Evolutionary conservation across 352 stramenopile species (phyloP), one percentile per base, ranked within the genome.

Genomic region (Phytophthora uliginosa): DNA sequence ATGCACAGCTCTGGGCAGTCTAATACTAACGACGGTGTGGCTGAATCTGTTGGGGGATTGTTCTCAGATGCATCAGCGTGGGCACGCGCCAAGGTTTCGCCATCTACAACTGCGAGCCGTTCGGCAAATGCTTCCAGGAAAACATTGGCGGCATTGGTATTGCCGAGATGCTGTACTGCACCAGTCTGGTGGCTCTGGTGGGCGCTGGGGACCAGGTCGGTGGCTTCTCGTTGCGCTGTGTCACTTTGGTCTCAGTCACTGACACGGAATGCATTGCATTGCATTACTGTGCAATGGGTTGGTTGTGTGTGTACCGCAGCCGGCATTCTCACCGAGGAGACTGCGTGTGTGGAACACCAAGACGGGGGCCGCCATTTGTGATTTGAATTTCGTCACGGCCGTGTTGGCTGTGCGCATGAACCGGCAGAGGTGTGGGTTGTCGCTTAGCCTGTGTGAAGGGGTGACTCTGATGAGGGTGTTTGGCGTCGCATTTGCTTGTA

Each of bases 101-200:
- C 52, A 95, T 98, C 62, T 98, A 97, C 89, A 97, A 96, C 61
- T 98, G 91, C 73, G 88, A 97, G 79, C 93, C 93, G 0, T 98
- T 98, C 65, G 89, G 88, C 10, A 94, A 95, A 66, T 92, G 85
- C 59, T 98, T 98, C 69, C 81, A 96, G 54, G 88, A 96, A 69
- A 74, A 83, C 4, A 93, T 97, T 28, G 94, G 94, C 22, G 94
- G 94, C 40, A 96, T 98, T 17, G 89, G 89, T 24, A 91, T 97
- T 64, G 91, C 92, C 9, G 92, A 98, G 69, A 98, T 98, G 94
- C 85, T 98, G 52, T 98, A 98, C 72, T 98, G 91, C 71, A 97
- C 94, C 36, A 98, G 92, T 63, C 74, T 98, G 20, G 90, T 98
- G n/a, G 93, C 90, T 59, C 85, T 98, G 26, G 94, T 98, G 0